Percentiles rank a stretch among this genome's conserved stretches.
Evolutionary conservation across 495 filamentous ascomycete species (phyloP).

Genomic region (Astrothelium macrocarpum): DNA sequence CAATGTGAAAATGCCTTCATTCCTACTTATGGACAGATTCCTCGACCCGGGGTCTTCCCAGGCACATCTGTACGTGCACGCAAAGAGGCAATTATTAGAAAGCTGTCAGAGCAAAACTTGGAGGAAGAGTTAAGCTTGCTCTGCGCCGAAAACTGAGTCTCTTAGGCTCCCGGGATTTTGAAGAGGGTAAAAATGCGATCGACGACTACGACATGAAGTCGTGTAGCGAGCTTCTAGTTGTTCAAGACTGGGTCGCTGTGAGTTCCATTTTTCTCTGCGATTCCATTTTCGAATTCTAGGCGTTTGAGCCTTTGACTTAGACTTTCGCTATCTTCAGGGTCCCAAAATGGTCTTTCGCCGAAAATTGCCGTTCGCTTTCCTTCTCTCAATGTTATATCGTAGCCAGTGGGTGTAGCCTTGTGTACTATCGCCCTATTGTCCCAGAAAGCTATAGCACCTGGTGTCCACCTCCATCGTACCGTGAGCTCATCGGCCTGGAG

Average conservation of each 20-base stretch:
- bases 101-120: not conserved
- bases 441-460: conserved; percentile 28
- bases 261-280: not conserved
- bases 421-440: conserved; percentile 17
- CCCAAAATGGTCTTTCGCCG: conserved; percentile 9
- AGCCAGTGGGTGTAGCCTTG: conserved; percentile 9
- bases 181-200: too few species aligned
- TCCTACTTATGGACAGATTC: not conserved
- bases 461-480: conserved; percentile 28
- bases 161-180: too few species aligned
- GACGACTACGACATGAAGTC: too few species aligned
- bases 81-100: not conserved
- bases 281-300: not conserved
- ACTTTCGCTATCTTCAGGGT: not conserved
- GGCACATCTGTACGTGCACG: not conserved
- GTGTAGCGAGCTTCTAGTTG: too few species aligned
- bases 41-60: not conserved
- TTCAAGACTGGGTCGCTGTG: not conserved
- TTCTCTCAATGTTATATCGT: conserved; percentile 8
- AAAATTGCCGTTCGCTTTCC: conserved; percentile 14
- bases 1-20: not conserved
- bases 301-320: not conserved
- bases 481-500: conserved; percentile 22
- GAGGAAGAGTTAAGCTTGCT: not conserved
- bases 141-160: too few species aligned